These are phyloP conservation scores for Rutstroemia sydowiana DNA, from an alignment of 2,329 filamentous ascomycete species.

Conservation along the genomic window DNA sequence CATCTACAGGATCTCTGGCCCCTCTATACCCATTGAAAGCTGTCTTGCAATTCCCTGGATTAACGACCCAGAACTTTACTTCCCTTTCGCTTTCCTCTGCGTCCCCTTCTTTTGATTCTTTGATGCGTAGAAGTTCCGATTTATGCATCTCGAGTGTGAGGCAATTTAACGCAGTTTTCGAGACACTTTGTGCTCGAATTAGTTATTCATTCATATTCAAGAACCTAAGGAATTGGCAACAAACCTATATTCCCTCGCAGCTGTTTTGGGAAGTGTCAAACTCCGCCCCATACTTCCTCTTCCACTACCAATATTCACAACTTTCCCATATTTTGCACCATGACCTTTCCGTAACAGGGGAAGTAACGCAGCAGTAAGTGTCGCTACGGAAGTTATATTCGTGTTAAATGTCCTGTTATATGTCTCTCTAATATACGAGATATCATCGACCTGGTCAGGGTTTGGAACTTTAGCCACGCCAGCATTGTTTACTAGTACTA, in stretches of 20 bases:
- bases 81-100: conserved; percentile 5
- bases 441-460: background rate
- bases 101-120: background rate
- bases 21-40: conserved; percentile 22
- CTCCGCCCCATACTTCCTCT: background rate
- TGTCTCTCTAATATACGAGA: conserved; percentile 24
- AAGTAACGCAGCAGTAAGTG: conserved; percentile 28
- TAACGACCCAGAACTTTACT: conserved; percentile 18
- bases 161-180: conserved; percentile 31
- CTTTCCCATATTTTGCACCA: conserved; percentile 19
- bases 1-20: conserved; percentile 21
- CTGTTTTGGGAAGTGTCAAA: background rate
- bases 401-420: conserved; percentile 25
- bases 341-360: conserved; percentile 22
- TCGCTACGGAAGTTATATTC: conserved; percentile 39
- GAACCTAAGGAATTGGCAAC: background rate
- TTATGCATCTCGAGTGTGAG: conserved; percentile 28
- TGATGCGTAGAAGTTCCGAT: conserved; percentile 10
- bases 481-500: background rate
- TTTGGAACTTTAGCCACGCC: background rate
- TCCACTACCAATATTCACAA: conserved; percentile 31
- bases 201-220: background rate
- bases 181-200: background rate
- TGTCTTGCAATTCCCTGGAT: conserved; percentile 24
- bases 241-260: background rate